Evolutionary conservation across 2,329 filamentous ascomycete genomes (phyloP).

Genomic region (Chaetomiaceae sp.): DNA sequence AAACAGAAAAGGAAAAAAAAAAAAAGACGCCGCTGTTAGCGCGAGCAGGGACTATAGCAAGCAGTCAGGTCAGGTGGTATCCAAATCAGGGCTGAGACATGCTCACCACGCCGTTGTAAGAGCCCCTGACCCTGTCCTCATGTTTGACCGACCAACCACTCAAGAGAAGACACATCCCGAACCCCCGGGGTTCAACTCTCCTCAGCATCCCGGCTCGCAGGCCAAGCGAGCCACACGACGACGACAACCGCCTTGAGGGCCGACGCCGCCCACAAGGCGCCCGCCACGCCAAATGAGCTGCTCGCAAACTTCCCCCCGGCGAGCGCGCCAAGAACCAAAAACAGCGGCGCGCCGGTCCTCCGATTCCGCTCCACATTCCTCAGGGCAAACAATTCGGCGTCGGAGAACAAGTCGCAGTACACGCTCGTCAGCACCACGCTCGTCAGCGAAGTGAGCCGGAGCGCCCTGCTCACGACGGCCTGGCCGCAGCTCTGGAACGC

Average conservation of each 20-base stretch:
- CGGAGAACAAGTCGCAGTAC: conserved; percentile 76
- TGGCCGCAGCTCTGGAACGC: conserved; percentile 77
- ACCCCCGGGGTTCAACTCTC: too few relatives aligned
- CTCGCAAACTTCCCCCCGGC: conserved; percentile 48
- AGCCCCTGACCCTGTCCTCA: too few relatives aligned
- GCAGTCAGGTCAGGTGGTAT: too few relatives aligned
- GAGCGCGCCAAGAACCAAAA: conserved; percentile 48
- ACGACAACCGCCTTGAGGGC: conserved; percentile 53
- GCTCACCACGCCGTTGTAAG: too few relatives aligned
- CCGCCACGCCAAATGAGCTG: conserved; percentile 45
- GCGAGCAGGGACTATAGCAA: too few relatives aligned
- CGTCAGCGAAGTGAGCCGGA: conserved; percentile 67
- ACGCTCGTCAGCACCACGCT: conserved; percentile 77
- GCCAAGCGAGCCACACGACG: conserved; percentile 59
- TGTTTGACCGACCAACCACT: too few relatives aligned
- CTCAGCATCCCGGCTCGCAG: conserved; percentile 31
- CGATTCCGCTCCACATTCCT: conserved; percentile 49
- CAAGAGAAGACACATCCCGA: too few relatives aligned
- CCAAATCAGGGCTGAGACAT: too few relatives aligned
- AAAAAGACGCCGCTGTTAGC: too few relatives aligned
- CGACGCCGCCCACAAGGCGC: conserved; percentile 57
- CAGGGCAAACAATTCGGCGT: conserved; percentile 45
- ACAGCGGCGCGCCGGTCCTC: conserved; percentile 44
- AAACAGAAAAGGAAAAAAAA: too few relatives aligned
- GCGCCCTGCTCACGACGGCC: conserved; percentile 66